Evolutionary conservation across 2,329 filamentous ascomycete genomes (phyloP), one percentile per base, ranked within the genome.

Genomic region (Dichotomopilus funicola): DNA sequence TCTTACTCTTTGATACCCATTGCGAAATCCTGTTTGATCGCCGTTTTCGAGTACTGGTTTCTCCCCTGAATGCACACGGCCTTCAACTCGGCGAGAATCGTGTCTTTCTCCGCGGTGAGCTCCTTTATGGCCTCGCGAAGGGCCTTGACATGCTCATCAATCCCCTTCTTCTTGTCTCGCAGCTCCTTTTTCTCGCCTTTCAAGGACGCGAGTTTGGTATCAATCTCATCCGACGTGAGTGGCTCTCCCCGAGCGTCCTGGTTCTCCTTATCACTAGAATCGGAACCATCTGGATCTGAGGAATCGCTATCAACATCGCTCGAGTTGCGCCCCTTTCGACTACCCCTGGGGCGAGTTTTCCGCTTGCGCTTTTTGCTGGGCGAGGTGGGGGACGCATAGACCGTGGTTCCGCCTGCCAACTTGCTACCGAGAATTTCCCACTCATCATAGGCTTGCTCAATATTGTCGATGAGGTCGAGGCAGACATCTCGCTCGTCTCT

Each of bases 1-100:
- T 61, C 68, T 62, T 61, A 71, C 68, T 86, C 82, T 58, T 75
- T 78, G 57, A 86, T 79, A 0, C 83, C 83, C 54, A 74, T 71
- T 1, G 81, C 81, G 63, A 85, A 86, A 54, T 86, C 81, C 33
- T 74, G 68, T 62, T 79, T 78, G 51, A 87, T 85, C 0, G 76
- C 77, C 1, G 62, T 61, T 52, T 75, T 78, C 0, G 81, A 80
- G 58, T 82, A 84, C 0, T 75, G 65, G 52, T 86, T 87, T 37
- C 83, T 72, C 5, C 75, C 75, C 19, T 72, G 69, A 53, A 86
- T 84, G 61, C 82, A 77, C 7, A 68, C 57, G 5, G 67, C 65
- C 31, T 64, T 71, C 50, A 71, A 61, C 50, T 68, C 62, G 5
- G 65, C 63, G 3, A 57, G 52, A 1, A 63, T 33, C 1, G 38